Evolutionary conservation across 148 eudicot genomes (phyloP).

Genomic region (Rhododendron mucronatum): DNA sequence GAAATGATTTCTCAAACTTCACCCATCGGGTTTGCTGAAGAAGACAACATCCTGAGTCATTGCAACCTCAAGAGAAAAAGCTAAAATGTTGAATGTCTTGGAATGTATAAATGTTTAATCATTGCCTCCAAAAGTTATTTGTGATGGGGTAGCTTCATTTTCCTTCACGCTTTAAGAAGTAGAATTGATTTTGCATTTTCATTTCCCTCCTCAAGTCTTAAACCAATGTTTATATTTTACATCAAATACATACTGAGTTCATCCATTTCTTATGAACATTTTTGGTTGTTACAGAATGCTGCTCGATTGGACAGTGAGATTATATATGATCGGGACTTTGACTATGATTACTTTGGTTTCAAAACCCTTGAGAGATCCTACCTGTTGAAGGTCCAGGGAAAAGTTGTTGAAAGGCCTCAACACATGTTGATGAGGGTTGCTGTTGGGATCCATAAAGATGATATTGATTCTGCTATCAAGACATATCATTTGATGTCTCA

Average conservation of each 20-base stretch:
- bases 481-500: constrained; percentile 96
- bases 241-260: not conserved
- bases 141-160: not conserved
- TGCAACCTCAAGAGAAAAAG: not conserved
- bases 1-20: not conserved
- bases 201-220: not conserved
- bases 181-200: not conserved
- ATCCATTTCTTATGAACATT: not conserved
- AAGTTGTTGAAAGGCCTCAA: constrained; percentile 90
- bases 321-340: constrained; percentile 91
- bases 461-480: constrained; percentile 68
- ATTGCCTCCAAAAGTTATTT: not conserved
- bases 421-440: constrained; percentile 97
- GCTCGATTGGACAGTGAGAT: constrained; percentile 90
- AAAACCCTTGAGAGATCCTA: constrained; percentile 97
- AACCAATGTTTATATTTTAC: not conserved
- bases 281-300: constrained; percentile 65
- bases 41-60: not conserved
- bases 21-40: not conserved
- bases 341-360: constrained; percentile 95
- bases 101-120: not conserved
- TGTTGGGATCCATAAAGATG: constrained; percentile 93
- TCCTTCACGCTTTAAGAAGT: not conserved
- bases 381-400: constrained; percentile 67
- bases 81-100: not conserved